These are phyloP conservation scores for Hanseniaspora jakobsenii DNA, from an alignment of 805 yeast genomes.

Conservation along the genomic window DNA sequence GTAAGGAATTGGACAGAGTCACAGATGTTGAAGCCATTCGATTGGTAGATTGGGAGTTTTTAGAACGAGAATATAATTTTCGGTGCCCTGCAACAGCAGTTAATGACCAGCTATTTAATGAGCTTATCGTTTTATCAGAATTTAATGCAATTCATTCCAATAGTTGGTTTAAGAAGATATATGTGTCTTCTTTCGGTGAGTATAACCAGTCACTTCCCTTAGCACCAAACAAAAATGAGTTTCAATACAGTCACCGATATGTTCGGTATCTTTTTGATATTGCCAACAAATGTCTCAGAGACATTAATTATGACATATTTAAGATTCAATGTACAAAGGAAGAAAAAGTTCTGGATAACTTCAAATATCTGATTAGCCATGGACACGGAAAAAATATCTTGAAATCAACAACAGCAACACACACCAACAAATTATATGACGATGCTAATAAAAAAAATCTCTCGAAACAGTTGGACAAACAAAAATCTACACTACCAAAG, in stretches of 20 bases:
- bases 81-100: background rate
- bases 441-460: too few species aligned
- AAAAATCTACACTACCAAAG: background rate
- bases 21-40: background rate
- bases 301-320: background rate
- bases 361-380: background rate
- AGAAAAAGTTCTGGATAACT: background rate
- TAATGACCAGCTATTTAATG: background rate
- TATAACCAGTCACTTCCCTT: background rate
- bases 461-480: background rate
- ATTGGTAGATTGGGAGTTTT: constrained; percentile 1
- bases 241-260: background rate
- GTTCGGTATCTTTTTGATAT: constrained; percentile 1
- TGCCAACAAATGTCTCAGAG: background rate
- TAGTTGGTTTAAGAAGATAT: background rate
- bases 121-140: constrained; percentile 1
- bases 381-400: background rate
- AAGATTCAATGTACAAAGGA: background rate
- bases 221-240: background rate
- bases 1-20: background rate
- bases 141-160: background rate
- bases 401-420: background rate
- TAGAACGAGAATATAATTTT: background rate
- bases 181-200: background rate
- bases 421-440: background rate